Conservation (phyloP, 805 yeast species). For the Candida takata region DNA sequence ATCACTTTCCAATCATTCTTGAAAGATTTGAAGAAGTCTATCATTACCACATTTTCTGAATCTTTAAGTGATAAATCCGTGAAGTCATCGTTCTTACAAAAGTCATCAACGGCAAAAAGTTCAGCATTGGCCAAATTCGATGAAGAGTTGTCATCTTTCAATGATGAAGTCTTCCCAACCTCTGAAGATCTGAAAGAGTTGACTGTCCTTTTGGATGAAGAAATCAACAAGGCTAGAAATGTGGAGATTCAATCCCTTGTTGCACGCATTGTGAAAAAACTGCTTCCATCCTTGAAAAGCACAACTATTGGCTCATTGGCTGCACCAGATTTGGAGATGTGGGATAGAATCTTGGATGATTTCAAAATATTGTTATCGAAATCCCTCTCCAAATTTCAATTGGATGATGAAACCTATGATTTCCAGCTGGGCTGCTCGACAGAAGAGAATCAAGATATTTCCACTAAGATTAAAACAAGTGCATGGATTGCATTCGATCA, state of each 20-base stretch:
- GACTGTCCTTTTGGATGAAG: constrained; percentile 20
- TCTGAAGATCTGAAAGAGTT: constrained; percentile 29
- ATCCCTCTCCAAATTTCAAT: constrained; percentile 26
- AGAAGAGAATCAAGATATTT: constrained; percentile 35
- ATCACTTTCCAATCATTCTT: constrained; percentile 39
- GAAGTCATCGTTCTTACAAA: constrained; percentile 26
- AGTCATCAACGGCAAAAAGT: constrained; percentile 28
- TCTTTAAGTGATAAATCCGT: constrained; percentile 24
- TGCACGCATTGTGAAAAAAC: constrained; percentile 38
- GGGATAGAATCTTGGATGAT: constrained; percentile 50
- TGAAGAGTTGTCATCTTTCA: constrained; percentile 9
- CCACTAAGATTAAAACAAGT: constrained; percentile 37
- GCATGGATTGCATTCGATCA: constrained; percentile 64
- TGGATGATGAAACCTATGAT: constrained; percentile 35
- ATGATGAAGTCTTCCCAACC: constrained; percentile 22
- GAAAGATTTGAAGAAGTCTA: constrained; percentile 27
- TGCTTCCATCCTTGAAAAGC: constrained; percentile 42
- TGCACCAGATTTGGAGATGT: constrained; percentile 43
- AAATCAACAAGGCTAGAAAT: constrained; percentile 17
- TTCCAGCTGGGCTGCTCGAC: constrained; percentile 52
- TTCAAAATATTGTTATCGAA: constrained; percentile 33
- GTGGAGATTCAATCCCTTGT: constrained; percentile 28
- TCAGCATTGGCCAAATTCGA: constrained; percentile 14
- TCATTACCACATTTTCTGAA: constrained; percentile 26
- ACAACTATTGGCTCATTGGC: constrained; percentile 40